A percentile compares a stretch with the other conserved stretches of the same genome.
Evolutionary conservation across 2,329 filamentous ascomycete genomes (phyloP).

Genomic region (Sclerotinia minor): DNA sequence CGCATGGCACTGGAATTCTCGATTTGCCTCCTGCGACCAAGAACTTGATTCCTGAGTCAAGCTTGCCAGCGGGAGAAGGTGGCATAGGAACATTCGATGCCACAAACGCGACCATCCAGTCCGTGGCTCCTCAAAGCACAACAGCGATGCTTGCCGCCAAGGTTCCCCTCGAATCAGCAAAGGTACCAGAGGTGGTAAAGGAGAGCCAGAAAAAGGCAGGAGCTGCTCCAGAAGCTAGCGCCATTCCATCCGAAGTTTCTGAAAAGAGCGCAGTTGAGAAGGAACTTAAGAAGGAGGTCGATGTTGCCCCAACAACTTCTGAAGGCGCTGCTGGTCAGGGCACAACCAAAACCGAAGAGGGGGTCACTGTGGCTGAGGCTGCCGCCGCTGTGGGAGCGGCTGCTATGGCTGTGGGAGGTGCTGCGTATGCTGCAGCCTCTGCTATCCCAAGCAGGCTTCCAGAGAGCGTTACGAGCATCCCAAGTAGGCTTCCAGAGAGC

Average conservation of each 20-base stretch:
- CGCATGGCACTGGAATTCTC: slow-evolving; percentile 44
- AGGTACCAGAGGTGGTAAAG: slow-evolving; percentile 64
- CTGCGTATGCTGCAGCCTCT: slow-evolving; percentile 47
- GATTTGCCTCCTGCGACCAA: slow-evolving; percentile 57
- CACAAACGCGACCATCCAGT: slow-evolving; percentile 54
- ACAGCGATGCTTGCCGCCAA: slow-evolving; percentile 47
- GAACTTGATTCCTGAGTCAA: slow-evolving; percentile 78
- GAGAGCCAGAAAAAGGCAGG: slow-evolving; percentile 70
- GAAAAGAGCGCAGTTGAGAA: slow-evolving; percentile 72
- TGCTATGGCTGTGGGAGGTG: slow-evolving; percentile 46
- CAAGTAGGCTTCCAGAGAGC: slow-evolving; percentile 54
- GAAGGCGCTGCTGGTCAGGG: slow-evolving; percentile 55
- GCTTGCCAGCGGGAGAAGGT: slow-evolving; percentile 61
- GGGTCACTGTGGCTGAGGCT: slow-evolving; percentile 47
- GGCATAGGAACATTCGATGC: slow-evolving; percentile 53
- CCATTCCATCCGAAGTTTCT: slow-evolving; percentile 61
- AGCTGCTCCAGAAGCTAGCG: slow-evolving; percentile 66
- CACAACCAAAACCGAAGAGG: slow-evolving; percentile 55
- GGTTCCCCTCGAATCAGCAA: slow-evolving; percentile 46
- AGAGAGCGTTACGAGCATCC: slow-evolving; percentile 48
- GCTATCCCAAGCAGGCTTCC: slow-evolving; percentile 54
- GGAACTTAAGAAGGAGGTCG: slow-evolving; percentile 68
- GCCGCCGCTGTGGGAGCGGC: slow-evolving; percentile 49
- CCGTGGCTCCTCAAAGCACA: slow-evolving; percentile 49
- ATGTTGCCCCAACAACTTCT: slow-evolving; percentile 58